Base-by-base conservation (phyloP, 345 rosid genomes). In the Eucalyptus erythrocorys region DNA sequence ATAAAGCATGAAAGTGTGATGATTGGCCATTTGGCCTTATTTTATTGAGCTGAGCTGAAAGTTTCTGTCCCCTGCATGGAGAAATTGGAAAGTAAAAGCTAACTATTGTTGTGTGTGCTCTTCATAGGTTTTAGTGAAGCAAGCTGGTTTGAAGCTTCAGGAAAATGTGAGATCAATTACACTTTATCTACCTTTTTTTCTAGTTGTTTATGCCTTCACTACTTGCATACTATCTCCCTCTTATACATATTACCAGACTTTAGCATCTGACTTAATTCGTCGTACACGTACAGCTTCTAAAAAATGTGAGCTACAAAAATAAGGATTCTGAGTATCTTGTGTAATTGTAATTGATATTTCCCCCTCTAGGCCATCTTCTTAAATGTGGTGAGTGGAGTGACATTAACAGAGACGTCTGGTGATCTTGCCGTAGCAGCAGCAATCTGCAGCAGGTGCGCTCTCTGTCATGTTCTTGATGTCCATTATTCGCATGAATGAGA, bases 351-450 rank as follows among this genome's bases (percentile, higher is more conserved):
- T 45, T 87, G 87, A 57, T 57, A 16, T 88, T 80, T 85, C 87
- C 86, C 76, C 15, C 55, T 13, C 86, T 90, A 97, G 99, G 95
- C 94, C 59, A 91, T 97, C 80, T 96, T 95, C 88, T 87, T 97
- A 61, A 97, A 97, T 86, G 99, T 96, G 12, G 97, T 96, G 50
- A 94, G 98, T 34, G 99, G 99, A 87, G 90, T 96, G 90, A 90
- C 93, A 32, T 91, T 97, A 48, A 90, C 94, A 49, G 99, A 97
- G 94, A 96, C 99, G 55, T 95, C 98, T 45, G 99, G 98, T 4
- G 99, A 96, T 90, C 96, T 97, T 89, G 99, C 99, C 86, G 91
- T 97, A 91, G 99, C 99, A 88, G 99, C 98, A 89, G 96, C 99
- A 66, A 96, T 97, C 50, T 97, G 99, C 91, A 97, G 99, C 92